Percentiles rank a stretch among this genome's conserved stretches.
Evolutionary conservation across 2,329 filamentous ascomycete species (phyloP).

Genomic region (Talaromyces marneffei): DNA sequence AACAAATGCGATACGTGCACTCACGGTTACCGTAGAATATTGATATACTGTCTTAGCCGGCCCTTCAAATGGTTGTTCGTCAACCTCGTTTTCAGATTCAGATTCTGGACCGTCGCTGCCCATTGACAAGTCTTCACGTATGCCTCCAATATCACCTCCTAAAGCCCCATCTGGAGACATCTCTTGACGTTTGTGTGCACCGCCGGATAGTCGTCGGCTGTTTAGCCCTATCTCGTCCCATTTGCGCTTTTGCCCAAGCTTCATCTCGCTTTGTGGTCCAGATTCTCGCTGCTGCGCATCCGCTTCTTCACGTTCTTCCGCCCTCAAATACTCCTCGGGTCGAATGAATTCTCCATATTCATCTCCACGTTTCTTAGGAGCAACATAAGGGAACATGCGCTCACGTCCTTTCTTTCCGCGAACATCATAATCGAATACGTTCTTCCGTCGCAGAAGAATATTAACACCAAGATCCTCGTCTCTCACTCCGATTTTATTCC

Average conservation of each 20-base stretch:
- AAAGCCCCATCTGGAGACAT: constrained; percentile 17
- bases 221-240: constrained; percentile 67
- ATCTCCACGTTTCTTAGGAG: constrained; percentile 71
- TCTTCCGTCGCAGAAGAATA: constrained; percentile 79
- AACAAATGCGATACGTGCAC: constrained; percentile 75
- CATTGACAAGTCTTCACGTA: constrained; percentile 40
- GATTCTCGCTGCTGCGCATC: constrained; percentile 55
- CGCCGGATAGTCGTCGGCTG: constrained; percentile 38
- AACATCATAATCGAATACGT: constrained; percentile 89
- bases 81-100: constrained; percentile 47
- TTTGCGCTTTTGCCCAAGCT: constrained; percentile 84
- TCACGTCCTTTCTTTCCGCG: constrained; percentile 87
- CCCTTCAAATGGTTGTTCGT: constrained; percentile 49
- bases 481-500: constrained; percentile 78
- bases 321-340: constrained; percentile 86
- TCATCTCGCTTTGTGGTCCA: constrained; percentile 52
- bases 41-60: constrained; percentile 70
- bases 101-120: constrained; percentile 54
- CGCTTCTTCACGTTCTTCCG: constrained; percentile 78
- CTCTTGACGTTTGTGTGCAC: constrained; percentile 38
- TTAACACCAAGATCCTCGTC: constrained; percentile 92
- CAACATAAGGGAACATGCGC: constrained; percentile 81
- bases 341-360: constrained; percentile 93
- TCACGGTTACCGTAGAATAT: constrained; percentile 59
- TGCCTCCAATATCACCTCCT: constrained; percentile 46